These are phyloP conservation scores for Talaromyces islandicus DNA, from an alignment of 2,329 filamentous ascomycete genomes.

Conservation along the genomic window DNA sequence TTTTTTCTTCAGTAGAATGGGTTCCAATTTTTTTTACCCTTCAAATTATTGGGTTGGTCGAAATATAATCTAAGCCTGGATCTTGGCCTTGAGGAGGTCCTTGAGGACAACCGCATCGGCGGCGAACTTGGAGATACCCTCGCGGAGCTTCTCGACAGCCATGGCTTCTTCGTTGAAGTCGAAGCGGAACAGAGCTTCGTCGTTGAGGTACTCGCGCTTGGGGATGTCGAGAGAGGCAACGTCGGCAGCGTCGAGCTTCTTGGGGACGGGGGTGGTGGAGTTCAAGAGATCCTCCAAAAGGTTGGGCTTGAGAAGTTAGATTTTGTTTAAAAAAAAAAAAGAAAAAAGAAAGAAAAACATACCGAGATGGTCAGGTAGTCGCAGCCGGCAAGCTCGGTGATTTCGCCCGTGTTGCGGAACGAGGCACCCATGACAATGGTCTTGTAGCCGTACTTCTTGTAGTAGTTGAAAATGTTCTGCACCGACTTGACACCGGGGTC, in stretches of 20 bases:
- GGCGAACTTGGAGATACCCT: slow-evolving; percentile 99
- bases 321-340: too few relatives aligned
- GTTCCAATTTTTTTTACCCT: background rate
- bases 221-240: slow-evolving; percentile 67
- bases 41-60: background rate
- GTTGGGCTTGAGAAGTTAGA: slow-evolving; percentile 58
- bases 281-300: slow-evolving; percentile 92
- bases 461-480: slow-evolving; percentile 97
- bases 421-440: slow-evolving; percentile 99
- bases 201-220: slow-evolving; percentile 85
- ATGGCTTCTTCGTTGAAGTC: slow-evolving; percentile 99
- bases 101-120: slow-evolving; percentile 93
- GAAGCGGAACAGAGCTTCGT: slow-evolving; percentile 92
- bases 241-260: slow-evolving; percentile 76
- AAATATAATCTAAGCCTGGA: slow-evolving; percentile 42
- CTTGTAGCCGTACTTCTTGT: slow-evolving; percentile 99
- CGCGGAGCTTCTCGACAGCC: slow-evolving; percentile 97
- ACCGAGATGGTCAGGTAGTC: slow-evolving; percentile 98
- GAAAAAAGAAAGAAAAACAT: slow-evolving; percentile 35
- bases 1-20: background rate
- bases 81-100: slow-evolving; percentile 83
- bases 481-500: slow-evolving; percentile 96
- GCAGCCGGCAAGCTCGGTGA: slow-evolving; percentile 95
- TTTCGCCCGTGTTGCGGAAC: slow-evolving; percentile 93
- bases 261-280: slow-evolving; percentile 71